Evolutionary conservation across 176 grass and related monocot species (phyloP).

Genomic region (Juncus inflexus): DNA sequence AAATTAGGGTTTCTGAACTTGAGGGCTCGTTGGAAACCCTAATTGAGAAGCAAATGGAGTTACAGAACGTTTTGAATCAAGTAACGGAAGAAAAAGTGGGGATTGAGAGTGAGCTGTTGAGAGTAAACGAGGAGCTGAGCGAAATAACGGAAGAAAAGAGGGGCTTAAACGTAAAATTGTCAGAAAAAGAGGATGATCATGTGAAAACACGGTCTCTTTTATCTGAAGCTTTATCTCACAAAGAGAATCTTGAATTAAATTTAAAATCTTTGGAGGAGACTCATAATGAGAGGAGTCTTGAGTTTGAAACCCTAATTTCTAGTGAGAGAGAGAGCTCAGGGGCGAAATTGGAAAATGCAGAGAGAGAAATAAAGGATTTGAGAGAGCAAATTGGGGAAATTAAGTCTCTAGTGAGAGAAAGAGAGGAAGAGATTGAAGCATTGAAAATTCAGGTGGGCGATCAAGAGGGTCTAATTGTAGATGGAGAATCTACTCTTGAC

Average conservation of each 20-base stretch:
- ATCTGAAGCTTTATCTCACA: slow-evolving; percentile 24
- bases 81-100: slow-evolving; percentile 63
- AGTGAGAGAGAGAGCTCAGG: slow-evolving; percentile 11
- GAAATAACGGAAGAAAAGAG: slow-evolving; percentile 46
- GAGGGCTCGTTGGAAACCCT: slow-evolving; percentile 47
- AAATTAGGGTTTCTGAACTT: slow-evolving; percentile 53
- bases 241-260: slow-evolving; percentile 14
- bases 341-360: slow-evolving; percentile 21
- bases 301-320: slow-evolving; percentile 24
- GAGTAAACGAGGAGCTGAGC: slow-evolving; percentile 45
- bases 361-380: slow-evolving; percentile 22
- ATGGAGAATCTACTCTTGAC: slow-evolving; percentile 11
- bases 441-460: slow-evolving; percentile 19
- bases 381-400: slow-evolving; percentile 16
- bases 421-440: slow-evolving; percentile 19
- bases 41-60: slow-evolving; percentile 54
- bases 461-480: neutral
- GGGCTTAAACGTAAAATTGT: slow-evolving; percentile 39
- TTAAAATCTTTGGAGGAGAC: slow-evolving; percentile 21
- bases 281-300: slow-evolving; percentile 20
- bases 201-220: slow-evolving; percentile 28
- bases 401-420: slow-evolving; percentile 18
- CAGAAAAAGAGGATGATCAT: slow-evolving; percentile 26
- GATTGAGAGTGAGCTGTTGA: slow-evolving; percentile 39
- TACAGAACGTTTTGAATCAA: slow-evolving; percentile 45